Percentiles rank a stretch among this genome's conserved stretches.
Evolutionary conservation across 2,329 filamentous ascomycete species (phyloP).

Genomic region (Colletotrichum aenigma): DNA sequence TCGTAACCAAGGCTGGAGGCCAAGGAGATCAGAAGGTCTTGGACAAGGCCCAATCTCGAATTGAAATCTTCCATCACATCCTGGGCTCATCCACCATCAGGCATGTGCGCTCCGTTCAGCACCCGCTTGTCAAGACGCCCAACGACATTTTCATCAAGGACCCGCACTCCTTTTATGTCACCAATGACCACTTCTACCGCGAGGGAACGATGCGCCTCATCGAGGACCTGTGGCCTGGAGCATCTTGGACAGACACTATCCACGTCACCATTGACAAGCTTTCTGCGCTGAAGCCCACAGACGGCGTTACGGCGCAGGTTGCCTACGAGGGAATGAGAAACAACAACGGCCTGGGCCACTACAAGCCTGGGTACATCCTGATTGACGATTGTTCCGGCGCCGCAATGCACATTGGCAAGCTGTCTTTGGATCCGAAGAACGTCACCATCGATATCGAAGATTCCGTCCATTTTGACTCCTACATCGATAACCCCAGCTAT

Average conservation of each 20-base stretch:
- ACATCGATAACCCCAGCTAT: conserved; percentile 63
- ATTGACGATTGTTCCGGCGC: conserved; percentile 50
- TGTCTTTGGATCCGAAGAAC: conserved; percentile 24
- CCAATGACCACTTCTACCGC: conserved; percentile 62
- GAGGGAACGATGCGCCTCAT: conserved; percentile 49
- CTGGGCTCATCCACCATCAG: conserved; percentile 33
- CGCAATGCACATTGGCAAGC: conserved; percentile 44
- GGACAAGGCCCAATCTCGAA: conserved; percentile 46
- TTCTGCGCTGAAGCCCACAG: neutral
- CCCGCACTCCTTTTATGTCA: conserved; percentile 57
- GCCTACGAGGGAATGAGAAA: conserved; percentile 52
- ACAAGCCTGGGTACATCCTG: conserved; percentile 44
- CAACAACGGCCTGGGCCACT: conserved; percentile 62
- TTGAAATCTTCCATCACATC: conserved; percentile 55
- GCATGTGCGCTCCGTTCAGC: conserved; percentile 57
- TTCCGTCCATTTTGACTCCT: conserved; percentile 44
- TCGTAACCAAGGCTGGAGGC: conserved; percentile 31
- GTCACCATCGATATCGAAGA: conserved; percentile 44
- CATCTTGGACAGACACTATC: conserved; percentile 55
- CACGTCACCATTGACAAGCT: conserved; percentile 29
- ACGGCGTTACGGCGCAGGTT: conserved; percentile 45
- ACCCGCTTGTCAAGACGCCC: conserved; percentile 59
- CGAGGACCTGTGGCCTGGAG: conserved; percentile 46
- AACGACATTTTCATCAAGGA: conserved; percentile 60
- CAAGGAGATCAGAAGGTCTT: conserved; percentile 31